These are phyloP conservation scores for Fusarium cyanostomum DNA, from an alignment of 2,329 filamentous ascomycete genomes.

Conservation along the genomic window DNA sequence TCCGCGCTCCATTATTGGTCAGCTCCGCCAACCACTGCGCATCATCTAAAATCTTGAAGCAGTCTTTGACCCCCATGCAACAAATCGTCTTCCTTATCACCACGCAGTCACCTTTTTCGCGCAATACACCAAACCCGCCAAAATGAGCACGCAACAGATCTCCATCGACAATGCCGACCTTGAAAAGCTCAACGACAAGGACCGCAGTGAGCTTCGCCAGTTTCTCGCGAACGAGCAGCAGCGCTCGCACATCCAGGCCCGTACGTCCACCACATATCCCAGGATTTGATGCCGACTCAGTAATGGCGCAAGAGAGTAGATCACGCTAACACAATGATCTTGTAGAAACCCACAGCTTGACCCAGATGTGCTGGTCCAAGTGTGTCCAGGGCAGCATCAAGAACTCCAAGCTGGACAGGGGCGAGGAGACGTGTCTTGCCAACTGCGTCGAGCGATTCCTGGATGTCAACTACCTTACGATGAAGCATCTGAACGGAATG, in stretches of 20 bases:
- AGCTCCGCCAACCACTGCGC: conserved; percentile 5
- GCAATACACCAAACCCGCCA: conserved; percentile 15
- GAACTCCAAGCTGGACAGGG: conserved; percentile 75
- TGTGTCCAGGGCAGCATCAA: conserved; percentile 82
- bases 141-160: conserved; percentile 50
- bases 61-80: conserved; percentile 9
- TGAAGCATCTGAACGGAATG: conserved; percentile 80
- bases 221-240: conserved; percentile 87
- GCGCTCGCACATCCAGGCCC: conserved; percentile 73
- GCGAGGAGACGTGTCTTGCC: conserved; percentile 83
- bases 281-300: too few relatives aligned
- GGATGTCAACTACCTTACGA: conserved; percentile 85
- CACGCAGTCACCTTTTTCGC: not conserved
- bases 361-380: conserved; percentile 92
- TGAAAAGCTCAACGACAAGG: conserved; percentile 78
- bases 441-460: conserved; percentile 96
- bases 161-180: conserved; percentile 68
- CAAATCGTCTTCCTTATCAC: conserved; percentile 3
- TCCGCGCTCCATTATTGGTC: conserved; percentile 26
- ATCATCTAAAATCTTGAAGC: conserved; percentile 39
- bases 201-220: conserved; percentile 88
- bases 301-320: not conserved
- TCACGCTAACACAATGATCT: conserved; percentile 14
- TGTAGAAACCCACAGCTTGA: conserved; percentile 64
- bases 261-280: conserved; percentile 56